Percentiles rank a stretch among this genome's conserved stretches.
Evolutionary conservation across 176 grass and related monocot genomes (phyloP).

Genomic region (Avena insularis): DNA sequence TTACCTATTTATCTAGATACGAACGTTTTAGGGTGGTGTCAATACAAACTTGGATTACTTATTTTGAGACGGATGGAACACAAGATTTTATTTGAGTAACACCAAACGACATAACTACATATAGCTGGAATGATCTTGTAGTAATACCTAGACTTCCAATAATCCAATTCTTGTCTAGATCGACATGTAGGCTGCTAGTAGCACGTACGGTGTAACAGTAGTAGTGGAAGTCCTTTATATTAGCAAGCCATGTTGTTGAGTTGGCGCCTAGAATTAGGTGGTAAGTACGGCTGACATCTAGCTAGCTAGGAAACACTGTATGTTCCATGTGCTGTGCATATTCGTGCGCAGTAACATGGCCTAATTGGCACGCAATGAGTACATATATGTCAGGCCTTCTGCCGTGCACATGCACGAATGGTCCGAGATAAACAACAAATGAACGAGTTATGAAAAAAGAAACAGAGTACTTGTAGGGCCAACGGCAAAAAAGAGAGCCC

Average conservation of each 20-base stretch:
- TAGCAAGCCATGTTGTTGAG: constrained; percentile 21
- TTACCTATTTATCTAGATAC: too few relatives aligned
- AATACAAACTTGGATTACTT: too few relatives aligned
- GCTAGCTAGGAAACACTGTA: not conserved
- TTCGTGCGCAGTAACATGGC: not conserved
- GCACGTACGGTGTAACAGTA: not conserved
- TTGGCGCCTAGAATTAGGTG: not conserved
- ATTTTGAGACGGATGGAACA: not conserved
- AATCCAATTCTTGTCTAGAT: not conserved
- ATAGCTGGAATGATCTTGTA: not conserved
- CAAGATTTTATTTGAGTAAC: not conserved
- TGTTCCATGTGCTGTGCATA: not conserved
- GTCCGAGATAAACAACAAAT: too few relatives aligned
- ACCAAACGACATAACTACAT: not conserved
- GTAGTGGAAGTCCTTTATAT: too few relatives aligned
- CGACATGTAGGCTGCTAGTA: not conserved
- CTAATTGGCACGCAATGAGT: constrained; percentile 21
- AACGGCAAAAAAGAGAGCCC: too few relatives aligned
- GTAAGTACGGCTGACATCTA: not conserved
- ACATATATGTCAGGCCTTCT: too few relatives aligned
- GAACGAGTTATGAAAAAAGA: too few relatives aligned
- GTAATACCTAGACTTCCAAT: not conserved
- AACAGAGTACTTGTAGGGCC: too few relatives aligned
- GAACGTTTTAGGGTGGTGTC: too few relatives aligned
- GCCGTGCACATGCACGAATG: too few relatives aligned